Evolutionary conservation across 2,329 filamentous ascomycete species (phyloP), one percentile per base, ranked within the genome.

Genomic region (Cytospora leucostoma): DNA sequence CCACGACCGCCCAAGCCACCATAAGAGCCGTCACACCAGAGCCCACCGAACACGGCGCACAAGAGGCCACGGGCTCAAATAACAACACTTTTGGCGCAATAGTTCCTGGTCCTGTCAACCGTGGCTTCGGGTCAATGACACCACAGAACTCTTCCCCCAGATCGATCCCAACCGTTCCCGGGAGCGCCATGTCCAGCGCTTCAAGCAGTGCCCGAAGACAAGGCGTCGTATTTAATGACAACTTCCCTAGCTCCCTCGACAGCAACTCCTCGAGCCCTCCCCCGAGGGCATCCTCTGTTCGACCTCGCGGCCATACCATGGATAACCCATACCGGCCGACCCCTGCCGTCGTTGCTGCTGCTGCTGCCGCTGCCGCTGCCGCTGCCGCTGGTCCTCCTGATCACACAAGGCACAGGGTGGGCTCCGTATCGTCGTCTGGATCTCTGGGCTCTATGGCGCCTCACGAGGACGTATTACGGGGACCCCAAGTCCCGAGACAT

Each of bases 1-100:
- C 54, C 49, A 61, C 65, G 58, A 69, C 65, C 50, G 57, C 70
- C 65, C 75, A 78, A 68, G 71, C 74, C 67, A 84, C 83, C 53
- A 84, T 88, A 70, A 85, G 88, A 67, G 78, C 87, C 62, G 86
- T 90, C 67, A 90, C 88, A 66, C 88, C 88, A 68, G 89, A 92
- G 51, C 76, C 75, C 65, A 80, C 82, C 51, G 64, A 69, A 70
- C 71, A 68, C 56, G 56, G 63, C 59, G 44, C 68, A 71, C 68
- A 66, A 55, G 66, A 68, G 52, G 64, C 66, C 51, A 54, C 61
- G n/a, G 70, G 71, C 67, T 71, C 67, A 65, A 57, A 60, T 59
- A 61, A 38, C 58, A 37, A 50, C 59, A 33, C 47, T 35, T 44
- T 44, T 47, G 54, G 49, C 50, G 52, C 59, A 40, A 55, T 54